phyloP scores from a whole-genome alignment of 768 basidiomycete genomes.

The Tulasnella calospora region DNA sequence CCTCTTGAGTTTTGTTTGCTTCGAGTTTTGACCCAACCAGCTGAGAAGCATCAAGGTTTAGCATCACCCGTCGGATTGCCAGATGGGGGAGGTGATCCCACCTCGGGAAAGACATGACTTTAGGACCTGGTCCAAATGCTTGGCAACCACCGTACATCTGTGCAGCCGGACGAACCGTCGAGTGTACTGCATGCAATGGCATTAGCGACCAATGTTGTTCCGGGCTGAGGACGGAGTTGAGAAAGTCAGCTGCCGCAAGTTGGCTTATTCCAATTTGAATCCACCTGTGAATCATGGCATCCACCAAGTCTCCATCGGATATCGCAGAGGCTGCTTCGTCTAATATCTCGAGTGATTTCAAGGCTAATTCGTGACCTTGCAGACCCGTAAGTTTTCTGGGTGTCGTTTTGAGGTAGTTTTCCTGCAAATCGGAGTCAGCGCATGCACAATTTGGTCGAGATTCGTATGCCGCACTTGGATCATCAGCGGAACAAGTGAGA shows the following conservation, averaged over 20 bases:
- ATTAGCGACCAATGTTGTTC: constrained; percentile 96
- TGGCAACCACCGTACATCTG: constrained; percentile 68
- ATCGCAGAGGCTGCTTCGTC: constrained; percentile 86
- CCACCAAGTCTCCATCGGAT: constrained; percentile 92
- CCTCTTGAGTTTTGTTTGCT: constrained; percentile 72
- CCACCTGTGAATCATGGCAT: constrained; percentile 88
- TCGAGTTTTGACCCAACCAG: constrained; percentile 98
- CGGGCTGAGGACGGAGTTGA: constrained; percentile 46
- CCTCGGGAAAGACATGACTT: constrained; percentile 76
- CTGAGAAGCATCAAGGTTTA: constrained; percentile 41
- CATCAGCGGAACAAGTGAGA: constrained; percentile 89
- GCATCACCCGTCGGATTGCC: background rate
- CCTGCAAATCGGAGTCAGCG: constrained; percentile 45
- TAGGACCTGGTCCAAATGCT: constrained; percentile 57
- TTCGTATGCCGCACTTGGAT: constrained; percentile 61
- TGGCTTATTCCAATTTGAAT: background rate
- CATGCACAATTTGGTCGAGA: background rate
- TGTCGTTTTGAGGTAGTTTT: constrained; percentile 87
- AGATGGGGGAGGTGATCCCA: constrained; percentile 40
- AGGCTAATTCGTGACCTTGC: constrained; percentile 55
- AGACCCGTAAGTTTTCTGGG: constrained; percentile 53
- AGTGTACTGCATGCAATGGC: constrained; percentile 88
- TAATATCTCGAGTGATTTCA: constrained; percentile 78
- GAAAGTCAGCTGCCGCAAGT: background rate
- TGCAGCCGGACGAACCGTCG: constrained; percentile 83